phyloP scores from a whole-genome alignment of 2,329 filamentous ascomycete genomes.

The Achaetomium macrosporum region DNA sequence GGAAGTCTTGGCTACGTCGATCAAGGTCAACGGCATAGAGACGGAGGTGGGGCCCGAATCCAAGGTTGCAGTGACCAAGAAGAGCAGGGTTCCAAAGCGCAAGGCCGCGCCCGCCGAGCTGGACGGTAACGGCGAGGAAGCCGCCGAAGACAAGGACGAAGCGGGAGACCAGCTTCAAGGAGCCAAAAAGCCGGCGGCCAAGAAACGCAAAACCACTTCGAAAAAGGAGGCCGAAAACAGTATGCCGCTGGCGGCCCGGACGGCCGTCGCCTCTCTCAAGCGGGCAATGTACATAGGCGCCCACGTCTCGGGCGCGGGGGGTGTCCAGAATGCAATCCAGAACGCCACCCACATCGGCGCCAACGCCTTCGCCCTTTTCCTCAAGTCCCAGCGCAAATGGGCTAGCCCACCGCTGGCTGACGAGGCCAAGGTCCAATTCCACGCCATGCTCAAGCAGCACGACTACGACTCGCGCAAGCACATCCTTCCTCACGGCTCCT shows the following conservation, averaged over 20 bases:
- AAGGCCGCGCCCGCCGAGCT: constrained; percentile 20
- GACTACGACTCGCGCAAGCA: constrained; percentile 65
- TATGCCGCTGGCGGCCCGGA: constrained; percentile 64
- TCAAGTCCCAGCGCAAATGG: constrained; percentile 97
- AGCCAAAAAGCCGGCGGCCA: constrained; percentile 24
- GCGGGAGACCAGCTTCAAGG: constrained; percentile 2
- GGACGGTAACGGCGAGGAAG: constrained; percentile 15
- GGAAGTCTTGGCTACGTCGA: constrained; percentile 13
- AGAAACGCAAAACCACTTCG: constrained; percentile 24
- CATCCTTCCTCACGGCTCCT: constrained; percentile 88
- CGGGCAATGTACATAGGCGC: constrained; percentile 78
- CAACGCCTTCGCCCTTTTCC: constrained; percentile 89
- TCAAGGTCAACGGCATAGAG: constrained; percentile 18
- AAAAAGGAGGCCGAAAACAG: constrained; percentile 42
- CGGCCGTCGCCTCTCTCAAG: constrained; percentile 56
- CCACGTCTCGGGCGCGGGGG: constrained; percentile 85
- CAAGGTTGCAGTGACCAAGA: constrained; percentile 28
- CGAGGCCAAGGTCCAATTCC: constrained; percentile 64
- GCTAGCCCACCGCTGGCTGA: constrained; percentile 68
- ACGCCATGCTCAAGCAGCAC: constrained; percentile 59
- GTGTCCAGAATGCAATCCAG: constrained; percentile 79
- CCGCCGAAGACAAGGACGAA: constrained; percentile 21
- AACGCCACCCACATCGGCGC: constrained; percentile 78
- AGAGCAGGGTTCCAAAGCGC: constrained; percentile 14
- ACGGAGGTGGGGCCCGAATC: constrained; percentile 28